Conservation (phyloP, 805 yeast genomes). For the Metschnikowia aberdeeniae region DNA sequence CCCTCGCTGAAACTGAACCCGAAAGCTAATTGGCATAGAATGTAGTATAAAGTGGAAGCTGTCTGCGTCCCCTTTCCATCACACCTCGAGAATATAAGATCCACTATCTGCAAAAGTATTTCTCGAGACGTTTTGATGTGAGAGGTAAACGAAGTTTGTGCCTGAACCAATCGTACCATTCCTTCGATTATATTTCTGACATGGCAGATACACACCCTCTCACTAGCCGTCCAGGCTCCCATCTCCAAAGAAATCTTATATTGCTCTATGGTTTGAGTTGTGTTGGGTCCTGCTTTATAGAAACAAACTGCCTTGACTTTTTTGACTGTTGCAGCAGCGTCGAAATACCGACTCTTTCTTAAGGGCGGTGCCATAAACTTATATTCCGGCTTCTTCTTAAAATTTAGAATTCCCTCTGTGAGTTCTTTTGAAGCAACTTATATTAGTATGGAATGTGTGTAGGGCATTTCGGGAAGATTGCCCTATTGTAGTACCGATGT, state of each 20-base stretch:
- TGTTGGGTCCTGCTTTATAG: slow-evolving; percentile 1
- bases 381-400: background rate
- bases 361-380: slow-evolving; percentile 3
- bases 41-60: slow-evolving; percentile 7
- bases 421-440: slow-evolving; percentile 7
- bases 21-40: slow-evolving; percentile 14
- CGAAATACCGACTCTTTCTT: slow-evolving; percentile 5
- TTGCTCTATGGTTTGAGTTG: slow-evolving; percentile 5
- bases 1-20: slow-evolving; percentile 9
- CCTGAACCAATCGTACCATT: slow-evolving; percentile 3
- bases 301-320: slow-evolving; percentile 9
- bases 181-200: slow-evolving; percentile 8
- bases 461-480: background rate
- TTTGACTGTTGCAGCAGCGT: slow-evolving; percentile 2
- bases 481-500: background rate
- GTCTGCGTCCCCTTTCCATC: background rate
- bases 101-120: slow-evolving; percentile 2
- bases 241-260: background rate
- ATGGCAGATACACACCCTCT: background rate
- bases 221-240: slow-evolving; percentile 4
- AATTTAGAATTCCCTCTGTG: background rate
- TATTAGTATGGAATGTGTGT: background rate
- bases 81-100: slow-evolving; percentile 5
- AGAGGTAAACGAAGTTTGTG: background rate
- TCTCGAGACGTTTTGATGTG: background rate